These are phyloP conservation scores for Martiniozyma asiatica DNA, from an alignment of 1,139 yeast genomes.

Conservation along the genomic window DNA sequence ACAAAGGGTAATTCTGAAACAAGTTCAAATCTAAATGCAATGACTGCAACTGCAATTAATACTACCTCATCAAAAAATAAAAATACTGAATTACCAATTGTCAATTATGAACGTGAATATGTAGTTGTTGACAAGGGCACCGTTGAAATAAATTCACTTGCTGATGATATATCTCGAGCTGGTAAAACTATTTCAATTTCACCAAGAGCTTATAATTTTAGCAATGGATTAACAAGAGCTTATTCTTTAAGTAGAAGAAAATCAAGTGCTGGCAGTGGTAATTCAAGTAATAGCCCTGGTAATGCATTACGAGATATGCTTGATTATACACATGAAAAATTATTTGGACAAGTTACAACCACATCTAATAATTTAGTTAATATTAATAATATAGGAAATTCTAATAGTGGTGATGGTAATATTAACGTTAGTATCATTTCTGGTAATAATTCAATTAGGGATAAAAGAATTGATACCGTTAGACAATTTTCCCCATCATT, in stretches of 20 bases:
- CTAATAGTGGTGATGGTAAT: not conserved
- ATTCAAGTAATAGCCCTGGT: constrained; percentile 71
- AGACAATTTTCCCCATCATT: too few relatives aligned
- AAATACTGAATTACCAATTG: constrained; percentile 26
- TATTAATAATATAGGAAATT: not conserved
- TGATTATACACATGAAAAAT: constrained; percentile 75
- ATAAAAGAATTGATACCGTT: too few relatives aligned
- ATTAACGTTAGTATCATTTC: not conserved
- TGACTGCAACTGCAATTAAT: constrained; percentile 6
- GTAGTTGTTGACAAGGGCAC: constrained; percentile 91
- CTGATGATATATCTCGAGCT: constrained; percentile 67
- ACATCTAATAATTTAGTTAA: not conserved
- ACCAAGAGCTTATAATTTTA: constrained; percentile 6
- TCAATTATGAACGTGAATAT: constrained; percentile 62
- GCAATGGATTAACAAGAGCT: constrained; percentile 13
- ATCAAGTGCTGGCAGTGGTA: constrained; percentile 38
- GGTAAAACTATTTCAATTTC: constrained; percentile 7
- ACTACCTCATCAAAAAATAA: constrained; percentile 17
- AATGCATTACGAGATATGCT: constrained; percentile 82
- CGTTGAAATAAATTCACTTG: constrained; percentile 89
- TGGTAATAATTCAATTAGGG: not conserved
- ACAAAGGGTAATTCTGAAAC: too few relatives aligned
- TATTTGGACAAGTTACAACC: constrained; percentile 43
- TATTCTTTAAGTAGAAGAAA: constrained; percentile 28
- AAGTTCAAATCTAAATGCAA: too few relatives aligned